Evolutionary conservation across 768 basidiomycete genomes (phyloP).

Genomic region (Pleurotus tuber-regium): DNA sequence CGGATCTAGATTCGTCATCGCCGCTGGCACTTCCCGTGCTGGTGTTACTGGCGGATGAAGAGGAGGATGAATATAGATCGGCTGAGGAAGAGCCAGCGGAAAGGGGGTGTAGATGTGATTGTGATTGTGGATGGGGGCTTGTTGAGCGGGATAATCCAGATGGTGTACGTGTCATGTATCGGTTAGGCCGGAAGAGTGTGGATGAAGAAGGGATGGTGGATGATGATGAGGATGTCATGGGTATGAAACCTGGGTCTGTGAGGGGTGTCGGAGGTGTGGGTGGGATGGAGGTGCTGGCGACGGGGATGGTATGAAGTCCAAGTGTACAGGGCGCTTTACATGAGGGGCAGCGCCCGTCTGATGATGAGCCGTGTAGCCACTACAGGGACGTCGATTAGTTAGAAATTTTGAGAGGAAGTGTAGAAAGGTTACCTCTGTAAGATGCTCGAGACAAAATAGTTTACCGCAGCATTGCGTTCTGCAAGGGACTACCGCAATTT

Average conservation of each 20-base stretch:
- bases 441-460: conserved; percentile 14
- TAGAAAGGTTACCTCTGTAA: conserved; percentile 10
- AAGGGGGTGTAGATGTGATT: background rate
- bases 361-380: conserved; percentile 18
- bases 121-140: background rate
- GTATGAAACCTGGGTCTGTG: background rate
- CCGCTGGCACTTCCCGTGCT: background rate
- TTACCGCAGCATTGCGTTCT: conserved; percentile 14
- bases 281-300: background rate
- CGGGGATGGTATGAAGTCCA: background rate
- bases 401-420: background rate
- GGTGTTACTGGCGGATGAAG: background rate
- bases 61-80: background rate
- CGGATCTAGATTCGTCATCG: background rate
- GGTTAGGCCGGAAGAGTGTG: background rate
- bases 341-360: conserved; percentile 20
- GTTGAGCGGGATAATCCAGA: background rate
- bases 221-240: background rate
- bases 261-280: background rate
- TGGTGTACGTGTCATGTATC: background rate
- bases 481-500: conserved; percentile 10
- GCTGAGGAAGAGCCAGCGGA: background rate
- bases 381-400: conserved; percentile 3
- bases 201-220: background rate
- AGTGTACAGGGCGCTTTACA: conserved; percentile 14